A percentile compares a stretch with the other conserved stretches of the same genome.
These are phyloP conservation scores for Babesia gibsoni DNA, from an alignment of 169 alveolate genomes.

Conservation along the genomic window DNA sequence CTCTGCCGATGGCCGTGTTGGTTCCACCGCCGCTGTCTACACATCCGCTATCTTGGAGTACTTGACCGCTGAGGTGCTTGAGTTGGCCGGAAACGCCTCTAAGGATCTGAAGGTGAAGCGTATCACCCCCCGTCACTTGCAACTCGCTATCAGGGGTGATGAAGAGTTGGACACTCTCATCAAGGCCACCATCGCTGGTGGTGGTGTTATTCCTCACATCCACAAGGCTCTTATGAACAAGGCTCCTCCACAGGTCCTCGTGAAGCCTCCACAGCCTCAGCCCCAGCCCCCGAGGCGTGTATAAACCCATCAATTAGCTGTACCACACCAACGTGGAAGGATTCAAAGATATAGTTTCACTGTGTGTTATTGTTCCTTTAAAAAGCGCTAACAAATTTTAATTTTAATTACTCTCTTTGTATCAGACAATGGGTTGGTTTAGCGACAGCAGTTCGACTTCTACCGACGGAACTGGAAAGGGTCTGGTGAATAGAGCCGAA, in stretches of 20 bases:
- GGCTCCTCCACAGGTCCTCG: constrained; percentile 75
- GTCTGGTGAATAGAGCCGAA: constrained; percentile 68
- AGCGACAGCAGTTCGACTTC: constrained; percentile 16
- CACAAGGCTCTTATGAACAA: constrained; percentile 90
- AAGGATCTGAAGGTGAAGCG: constrained; percentile 96
- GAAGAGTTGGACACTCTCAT: constrained; percentile 96
- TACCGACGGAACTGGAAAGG: constrained; percentile 40
- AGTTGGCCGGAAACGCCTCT: constrained; percentile 99
- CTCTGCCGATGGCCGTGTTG: constrained; percentile 97
- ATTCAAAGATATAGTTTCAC: constrained; percentile 7
- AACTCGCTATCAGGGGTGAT: constrained; percentile 96
- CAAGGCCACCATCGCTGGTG: constrained; percentile 99
- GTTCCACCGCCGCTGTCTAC: constrained; percentile 99
- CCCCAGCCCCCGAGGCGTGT: constrained; percentile 69
- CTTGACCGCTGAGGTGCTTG: constrained; percentile 99
- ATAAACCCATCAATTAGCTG: not conserved
- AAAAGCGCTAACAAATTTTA: not conserved
- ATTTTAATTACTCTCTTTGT: not conserved
- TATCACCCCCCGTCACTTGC: constrained; percentile 95
- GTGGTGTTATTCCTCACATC: constrained; percentile 99
- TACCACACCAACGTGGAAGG: not conserved
- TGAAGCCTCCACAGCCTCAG: constrained; percentile 69
- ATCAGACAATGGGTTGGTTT: constrained; percentile 50
- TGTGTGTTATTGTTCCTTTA: constrained; percentile 18
- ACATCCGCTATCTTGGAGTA: constrained; percentile 99